Percentiles rank a stretch among this genome's conserved stretches.
Conservation (phyloP, 139 green algal genomes). For the Pseudopediastrum boryanum region DNA sequence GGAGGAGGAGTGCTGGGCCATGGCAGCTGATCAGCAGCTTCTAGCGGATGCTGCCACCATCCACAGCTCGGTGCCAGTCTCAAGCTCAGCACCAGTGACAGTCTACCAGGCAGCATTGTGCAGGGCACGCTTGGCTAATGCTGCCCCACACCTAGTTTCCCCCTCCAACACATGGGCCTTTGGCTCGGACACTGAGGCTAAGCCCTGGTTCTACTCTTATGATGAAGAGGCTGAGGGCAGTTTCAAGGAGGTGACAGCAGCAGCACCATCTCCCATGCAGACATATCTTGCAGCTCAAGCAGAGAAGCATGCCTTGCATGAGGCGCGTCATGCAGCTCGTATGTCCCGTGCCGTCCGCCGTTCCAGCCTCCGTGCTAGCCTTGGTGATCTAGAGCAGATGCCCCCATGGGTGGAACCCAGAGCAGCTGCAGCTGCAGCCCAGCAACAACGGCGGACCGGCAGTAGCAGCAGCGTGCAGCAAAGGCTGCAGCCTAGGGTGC, state of each 20-base stretch:
- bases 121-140: too few species aligned
- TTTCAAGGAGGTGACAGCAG: constrained; percentile 18
- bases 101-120: too few species aligned
- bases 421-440: neutral
- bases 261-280: neutral
- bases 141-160: too few species aligned
- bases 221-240: constrained; percentile 40
- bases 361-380: constrained; percentile 12
- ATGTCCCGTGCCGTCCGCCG: constrained; percentile 47
- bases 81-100: neutral
- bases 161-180: neutral
- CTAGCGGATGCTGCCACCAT: neutral
- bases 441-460: neutral
- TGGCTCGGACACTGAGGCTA: neutral
- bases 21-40: neutral
- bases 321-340: constrained; percentile 53
- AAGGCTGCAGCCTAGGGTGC: too few species aligned
- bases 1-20: neutral
- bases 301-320: constrained; percentile 45
- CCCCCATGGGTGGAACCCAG: constrained; percentile 11
- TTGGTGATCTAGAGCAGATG: constrained; percentile 37
- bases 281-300: neutral
- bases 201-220: constrained; percentile 21
- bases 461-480: too few species aligned
- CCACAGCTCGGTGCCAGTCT: neutral